A percentile compares a stretch with the other conserved stretches of the same genome.
phyloP scores from a whole-genome alignment of 1,139 yeast species.

The Blastobotrys illinoisensis region DNA sequence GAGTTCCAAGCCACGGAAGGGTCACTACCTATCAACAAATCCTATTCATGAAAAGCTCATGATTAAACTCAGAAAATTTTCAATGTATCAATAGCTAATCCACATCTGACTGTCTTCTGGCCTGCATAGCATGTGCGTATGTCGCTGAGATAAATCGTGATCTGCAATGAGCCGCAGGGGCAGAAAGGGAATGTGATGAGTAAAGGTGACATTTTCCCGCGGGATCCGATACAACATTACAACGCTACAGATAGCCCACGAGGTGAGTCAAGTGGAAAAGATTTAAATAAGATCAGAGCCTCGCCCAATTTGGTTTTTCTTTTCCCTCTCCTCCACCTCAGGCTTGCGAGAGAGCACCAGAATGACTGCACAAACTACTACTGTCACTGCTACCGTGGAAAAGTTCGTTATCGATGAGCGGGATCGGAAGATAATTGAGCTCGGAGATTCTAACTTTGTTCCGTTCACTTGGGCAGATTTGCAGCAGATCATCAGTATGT shows the following conservation, averaged over 20 bases:
- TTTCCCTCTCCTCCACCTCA: not conserved
- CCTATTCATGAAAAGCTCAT: too few species aligned
- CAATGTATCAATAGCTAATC: not conserved
- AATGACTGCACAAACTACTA: not conserved
- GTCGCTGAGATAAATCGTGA: not conserved
- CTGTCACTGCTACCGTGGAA: not conserved
- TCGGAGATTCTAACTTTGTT: constrained; percentile 21
- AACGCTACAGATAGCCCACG: not conserved
- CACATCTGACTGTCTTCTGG: not conserved
- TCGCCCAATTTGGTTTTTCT: not conserved
- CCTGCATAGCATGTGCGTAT: not conserved
- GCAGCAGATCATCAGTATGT: constrained; percentile 24
- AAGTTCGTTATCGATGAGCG: constrained; percentile 14
- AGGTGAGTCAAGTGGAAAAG: not conserved
- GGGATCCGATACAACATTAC: not conserved
- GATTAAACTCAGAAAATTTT: not conserved
- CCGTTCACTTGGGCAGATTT: constrained; percentile 28
- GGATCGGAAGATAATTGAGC: constrained; percentile 19
- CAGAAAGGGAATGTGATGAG: not conserved
- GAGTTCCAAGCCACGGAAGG: not conserved
- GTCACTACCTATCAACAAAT: too few species aligned
- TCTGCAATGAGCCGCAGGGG: not conserved
- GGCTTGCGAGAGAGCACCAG: not conserved
- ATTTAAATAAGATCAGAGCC: not conserved
- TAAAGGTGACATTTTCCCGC: not conserved